Evolutionary conservation across 257 asterid genomes (phyloP).

Genomic region (Catharanthus roseus): DNA sequence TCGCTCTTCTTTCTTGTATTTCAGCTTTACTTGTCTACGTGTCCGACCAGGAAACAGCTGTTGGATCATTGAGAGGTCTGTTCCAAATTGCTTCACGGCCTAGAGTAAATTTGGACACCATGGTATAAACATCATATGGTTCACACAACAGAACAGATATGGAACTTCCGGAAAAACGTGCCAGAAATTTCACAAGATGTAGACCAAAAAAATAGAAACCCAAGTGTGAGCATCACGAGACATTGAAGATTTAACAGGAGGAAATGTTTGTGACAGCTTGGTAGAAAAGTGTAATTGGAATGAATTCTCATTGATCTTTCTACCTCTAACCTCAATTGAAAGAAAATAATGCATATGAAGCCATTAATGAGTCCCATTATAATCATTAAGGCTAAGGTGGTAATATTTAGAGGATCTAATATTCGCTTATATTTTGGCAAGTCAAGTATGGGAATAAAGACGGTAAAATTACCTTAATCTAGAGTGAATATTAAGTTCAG

Average conservation of each 20-base stretch:
- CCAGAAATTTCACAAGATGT: neutral
- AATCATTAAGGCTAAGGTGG: neutral
- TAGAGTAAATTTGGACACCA: slow-evolving; percentile 9
- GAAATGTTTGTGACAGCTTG: neutral
- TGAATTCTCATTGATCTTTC: neutral
- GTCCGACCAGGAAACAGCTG: slow-evolving; percentile 79
- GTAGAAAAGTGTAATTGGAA: neutral
- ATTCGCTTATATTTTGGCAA: neutral
- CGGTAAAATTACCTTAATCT: neutral
- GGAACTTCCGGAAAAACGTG: neutral
- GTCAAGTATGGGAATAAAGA: neutral
- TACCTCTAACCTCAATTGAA: neutral
- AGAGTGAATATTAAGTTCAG: neutral
- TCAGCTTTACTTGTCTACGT: slow-evolving; percentile 58
- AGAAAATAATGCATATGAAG: neutral
- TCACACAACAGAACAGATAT: neutral
- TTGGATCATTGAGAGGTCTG: slow-evolving; percentile 79
- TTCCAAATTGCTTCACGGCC: slow-evolving; percentile 82
- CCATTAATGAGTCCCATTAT: neutral
- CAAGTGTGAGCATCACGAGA: neutral
- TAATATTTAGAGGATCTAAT: neutral
- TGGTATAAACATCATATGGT: neutral
- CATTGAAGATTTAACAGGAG: neutral
- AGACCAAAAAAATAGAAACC: neutral
- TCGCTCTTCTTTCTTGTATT: slow-evolving; percentile 81